These are phyloP conservation scores for Geotrichum carabidarum DNA, from an alignment of 1,139 yeast genomes.

Conservation along the genomic window DNA sequence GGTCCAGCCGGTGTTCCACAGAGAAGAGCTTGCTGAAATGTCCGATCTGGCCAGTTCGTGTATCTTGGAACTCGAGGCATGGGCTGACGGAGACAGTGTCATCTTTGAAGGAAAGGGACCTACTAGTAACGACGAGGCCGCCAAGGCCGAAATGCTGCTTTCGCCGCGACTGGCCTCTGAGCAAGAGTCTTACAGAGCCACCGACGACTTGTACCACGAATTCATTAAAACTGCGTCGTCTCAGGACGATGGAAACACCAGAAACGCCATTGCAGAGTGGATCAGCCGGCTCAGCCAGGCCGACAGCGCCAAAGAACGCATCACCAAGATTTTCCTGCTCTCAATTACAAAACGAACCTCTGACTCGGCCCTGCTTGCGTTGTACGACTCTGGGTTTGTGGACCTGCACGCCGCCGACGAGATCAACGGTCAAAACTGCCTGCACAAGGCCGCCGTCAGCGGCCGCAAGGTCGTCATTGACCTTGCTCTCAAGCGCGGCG, in stretches of 20 bases:
- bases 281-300: constrained; percentile 48
- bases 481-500: constrained; percentile 34
- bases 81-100: constrained; percentile 65
- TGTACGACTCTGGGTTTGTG: constrained; percentile 40
- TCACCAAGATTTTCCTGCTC: constrained; percentile 60
- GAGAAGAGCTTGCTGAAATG: constrained; percentile 77
- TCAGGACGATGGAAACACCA: constrained; percentile 31
- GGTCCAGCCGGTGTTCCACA: constrained; percentile 93
- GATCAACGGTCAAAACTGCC: constrained; percentile 41
- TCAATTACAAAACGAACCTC: constrained; percentile 49
- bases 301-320: constrained; percentile 43
- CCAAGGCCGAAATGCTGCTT: background rate
- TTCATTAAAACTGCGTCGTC: constrained; percentile 56
- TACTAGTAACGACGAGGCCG: constrained; percentile 6
- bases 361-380: constrained; percentile 40
- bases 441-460: constrained; percentile 46
- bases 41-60: constrained; percentile 77
- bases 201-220: constrained; percentile 62
- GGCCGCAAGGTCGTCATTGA: constrained; percentile 39
- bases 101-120: constrained; percentile 31
- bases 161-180: background rate
- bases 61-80: constrained; percentile 77
- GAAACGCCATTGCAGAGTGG: constrained; percentile 38
- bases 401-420: constrained; percentile 42
- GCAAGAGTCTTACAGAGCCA: constrained; percentile 14